Evolutionary conservation across 2,329 filamentous ascomycete species (phyloP).

Genomic region (Botrytis fabae): DNA sequence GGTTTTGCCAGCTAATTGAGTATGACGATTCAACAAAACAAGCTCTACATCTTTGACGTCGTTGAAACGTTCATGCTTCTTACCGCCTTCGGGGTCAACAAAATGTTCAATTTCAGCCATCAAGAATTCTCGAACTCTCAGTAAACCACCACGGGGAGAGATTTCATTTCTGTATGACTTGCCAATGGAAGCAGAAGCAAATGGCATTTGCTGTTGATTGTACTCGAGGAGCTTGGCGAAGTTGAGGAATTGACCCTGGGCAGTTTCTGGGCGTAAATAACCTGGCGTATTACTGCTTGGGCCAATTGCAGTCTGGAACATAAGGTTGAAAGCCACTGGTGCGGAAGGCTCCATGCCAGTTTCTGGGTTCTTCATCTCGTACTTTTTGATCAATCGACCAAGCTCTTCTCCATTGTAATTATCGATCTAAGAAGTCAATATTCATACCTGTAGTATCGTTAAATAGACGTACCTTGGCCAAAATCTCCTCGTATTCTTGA

Average conservation of each 20-base stretch:
- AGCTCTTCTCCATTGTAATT: constrained; percentile 90
- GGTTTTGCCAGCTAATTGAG: constrained; percentile 85
- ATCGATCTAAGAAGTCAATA: constrained; percentile 62
- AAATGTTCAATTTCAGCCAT: constrained; percentile 99
- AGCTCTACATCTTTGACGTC: constrained; percentile 85
- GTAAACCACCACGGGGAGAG: constrained; percentile 83
- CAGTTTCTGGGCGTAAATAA: constrained; percentile 90
- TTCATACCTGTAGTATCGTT: neutral
- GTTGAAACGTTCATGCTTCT: constrained; percentile 87
- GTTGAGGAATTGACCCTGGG: constrained; percentile 96
- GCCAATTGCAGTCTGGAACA: constrained; percentile 96
- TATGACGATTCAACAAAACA: constrained; percentile 77
- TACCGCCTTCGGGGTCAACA: constrained; percentile 90
- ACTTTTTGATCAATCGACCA: constrained; percentile 83
- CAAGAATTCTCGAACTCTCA: constrained; percentile 93
- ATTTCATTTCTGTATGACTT: constrained; percentile 99
- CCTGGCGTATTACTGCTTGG: constrained; percentile 84
- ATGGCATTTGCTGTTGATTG: constrained; percentile 93
- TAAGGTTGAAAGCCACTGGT: constrained; percentile 93
- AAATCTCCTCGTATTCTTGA: constrained; percentile 84
- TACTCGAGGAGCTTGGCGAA: constrained; percentile 96
- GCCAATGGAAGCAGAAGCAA: constrained; percentile 94
- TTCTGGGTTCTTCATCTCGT: constrained; percentile 84
- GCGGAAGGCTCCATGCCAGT: constrained; percentile 75
- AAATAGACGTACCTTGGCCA: constrained; percentile 60